A percentile compares a stretch with the other conserved stretches of the same genome.
Conservation (phyloP, 306 rosid species). For the Prosopis cineraria region DNA sequence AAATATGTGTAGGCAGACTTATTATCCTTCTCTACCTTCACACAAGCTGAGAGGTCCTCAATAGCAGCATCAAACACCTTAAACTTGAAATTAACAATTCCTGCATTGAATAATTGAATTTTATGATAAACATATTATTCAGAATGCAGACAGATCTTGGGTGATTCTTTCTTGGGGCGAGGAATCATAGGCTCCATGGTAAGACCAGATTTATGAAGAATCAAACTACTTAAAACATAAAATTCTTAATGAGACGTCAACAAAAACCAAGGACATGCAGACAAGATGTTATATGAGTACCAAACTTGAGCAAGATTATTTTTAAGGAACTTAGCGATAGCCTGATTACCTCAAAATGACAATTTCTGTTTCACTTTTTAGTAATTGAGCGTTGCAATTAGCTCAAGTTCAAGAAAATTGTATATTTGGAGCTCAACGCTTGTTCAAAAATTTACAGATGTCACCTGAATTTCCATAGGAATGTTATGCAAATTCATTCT, state of each 20-base stretch:
- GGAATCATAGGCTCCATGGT: not conserved
- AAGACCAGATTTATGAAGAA: slow-evolving; percentile 4
- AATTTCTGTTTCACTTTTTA: not conserved
- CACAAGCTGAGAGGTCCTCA: slow-evolving; percentile 77
- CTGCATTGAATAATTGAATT: slow-evolving; percentile 53
- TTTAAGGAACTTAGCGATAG: slow-evolving; percentile 4
- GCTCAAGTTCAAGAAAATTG: slow-evolving; percentile 4
- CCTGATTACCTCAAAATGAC: not conserved
- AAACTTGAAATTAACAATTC: slow-evolving; percentile 90
- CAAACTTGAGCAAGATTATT: not conserved
- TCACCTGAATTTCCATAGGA: slow-evolving; percentile 6
- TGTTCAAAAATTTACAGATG: slow-evolving; percentile 1
- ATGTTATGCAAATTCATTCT: slow-evolving; percentile 22
- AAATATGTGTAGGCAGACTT: slow-evolving; percentile 78
- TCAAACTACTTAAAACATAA: slow-evolving; percentile 26
- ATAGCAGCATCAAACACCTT: slow-evolving; percentile 82
- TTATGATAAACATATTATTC: not conserved
- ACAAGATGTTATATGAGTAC: not conserved
- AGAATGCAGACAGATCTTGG: not conserved
- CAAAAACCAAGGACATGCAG: not conserved
- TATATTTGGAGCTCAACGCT: not conserved
- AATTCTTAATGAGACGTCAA: not conserved
- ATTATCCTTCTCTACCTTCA: slow-evolving; percentile 74
- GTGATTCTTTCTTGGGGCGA: not conserved
- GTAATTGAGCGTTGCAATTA: not conserved